Evolutionary conservation across 1,139 yeast species (phyloP).

Genomic region (Komagataea norvegica): DNA sequence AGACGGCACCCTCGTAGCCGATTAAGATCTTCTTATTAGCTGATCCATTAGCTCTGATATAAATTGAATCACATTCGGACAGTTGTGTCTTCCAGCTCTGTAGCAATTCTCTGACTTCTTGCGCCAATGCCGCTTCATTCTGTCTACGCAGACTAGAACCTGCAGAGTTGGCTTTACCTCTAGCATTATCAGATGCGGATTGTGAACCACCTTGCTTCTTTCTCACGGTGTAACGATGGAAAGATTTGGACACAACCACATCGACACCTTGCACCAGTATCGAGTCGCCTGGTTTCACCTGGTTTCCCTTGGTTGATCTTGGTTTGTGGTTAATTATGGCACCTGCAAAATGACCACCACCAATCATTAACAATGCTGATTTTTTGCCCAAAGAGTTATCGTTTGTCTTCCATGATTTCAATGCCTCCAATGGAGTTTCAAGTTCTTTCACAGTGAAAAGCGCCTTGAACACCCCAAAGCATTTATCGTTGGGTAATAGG

Average conservation of each 20-base stretch:
- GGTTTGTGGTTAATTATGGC: constrained; percentile 79
- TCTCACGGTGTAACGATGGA: constrained; percentile 93
- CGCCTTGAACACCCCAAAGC: constrained; percentile 68
- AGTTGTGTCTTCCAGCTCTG: constrained; percentile 60
- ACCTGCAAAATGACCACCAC: constrained; percentile 98
- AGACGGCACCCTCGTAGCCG: constrained; percentile 56
- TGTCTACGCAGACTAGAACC: constrained; percentile 88
- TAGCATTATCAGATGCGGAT: constrained; percentile 83
- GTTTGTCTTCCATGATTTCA: constrained; percentile 32
- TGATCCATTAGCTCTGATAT: constrained; percentile 77
- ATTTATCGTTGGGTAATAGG: constrained; percentile 40
- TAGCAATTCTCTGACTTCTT: constrained; percentile 69
- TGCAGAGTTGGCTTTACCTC: constrained; percentile 95
- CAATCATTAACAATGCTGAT: constrained; percentile 86
- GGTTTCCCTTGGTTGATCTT: constrained; percentile 47
- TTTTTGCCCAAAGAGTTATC: constrained; percentile 22
- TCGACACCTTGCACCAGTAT: constrained; percentile 57
- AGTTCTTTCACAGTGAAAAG: constrained; percentile 42
- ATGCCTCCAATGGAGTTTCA: constrained; percentile 40
- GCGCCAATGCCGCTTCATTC: constrained; percentile 77
- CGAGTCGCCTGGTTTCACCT: constrained; percentile 37
- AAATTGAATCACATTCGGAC: constrained; percentile 62
- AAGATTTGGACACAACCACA: constrained; percentile 72
- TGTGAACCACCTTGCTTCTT: constrained; percentile 98
- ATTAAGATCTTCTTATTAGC: constrained; percentile 60